Evolutionary conservation across 768 basidiomycete species (phyloP), one percentile per base, ranked within the genome.

Genomic region (Cyclocybe cylindracea): DNA sequence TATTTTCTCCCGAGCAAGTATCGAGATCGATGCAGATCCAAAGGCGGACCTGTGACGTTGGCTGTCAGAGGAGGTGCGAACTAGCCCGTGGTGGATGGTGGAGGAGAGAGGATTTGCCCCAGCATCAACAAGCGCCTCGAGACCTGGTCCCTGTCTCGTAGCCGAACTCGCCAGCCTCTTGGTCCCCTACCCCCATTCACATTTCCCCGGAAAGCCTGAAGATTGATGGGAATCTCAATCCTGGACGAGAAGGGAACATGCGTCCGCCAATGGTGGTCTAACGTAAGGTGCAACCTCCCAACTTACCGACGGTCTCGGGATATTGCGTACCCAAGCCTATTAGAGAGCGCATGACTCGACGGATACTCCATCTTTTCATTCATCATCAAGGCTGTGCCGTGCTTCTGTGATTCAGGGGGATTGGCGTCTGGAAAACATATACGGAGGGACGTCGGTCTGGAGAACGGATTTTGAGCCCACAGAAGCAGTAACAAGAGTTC

Each of bases 151-250:
- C 40, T 51, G 59, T 57, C 56, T 63, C 51, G 48, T 47, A 50
- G 43, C 36, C 49, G 52, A 57, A 61, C 60, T 60, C 44, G 14
- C 50, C 62, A 60, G 57, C 55, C 37, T 50, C 53, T 56, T 55
- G 36, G 38, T 58, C 56, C 51, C 55, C 50, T 36, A 55, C 51
- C 62, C 50, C 53, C 56, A 63, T 60, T 63, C 43, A 50, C 50
- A 52, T 29, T 40, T 40, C 49, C 50, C 50, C 24, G 47, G 44
- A 41, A 45, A 37, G 34, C 10, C 14, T 14, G 41, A 32, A 59
- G 62, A 61, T 64, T 64, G 62, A 64, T 64, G 58, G 40, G 58
- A 56, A 61, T 60, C 55, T 47, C 54, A 43, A 48, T 48, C 48
- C 44, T 50, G 16, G 40, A 39, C 19, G 37, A 10, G 43, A 52